Conservation (phyloP, 805 yeast species). For the Wickerhamomyces strasburgensis region DNA sequence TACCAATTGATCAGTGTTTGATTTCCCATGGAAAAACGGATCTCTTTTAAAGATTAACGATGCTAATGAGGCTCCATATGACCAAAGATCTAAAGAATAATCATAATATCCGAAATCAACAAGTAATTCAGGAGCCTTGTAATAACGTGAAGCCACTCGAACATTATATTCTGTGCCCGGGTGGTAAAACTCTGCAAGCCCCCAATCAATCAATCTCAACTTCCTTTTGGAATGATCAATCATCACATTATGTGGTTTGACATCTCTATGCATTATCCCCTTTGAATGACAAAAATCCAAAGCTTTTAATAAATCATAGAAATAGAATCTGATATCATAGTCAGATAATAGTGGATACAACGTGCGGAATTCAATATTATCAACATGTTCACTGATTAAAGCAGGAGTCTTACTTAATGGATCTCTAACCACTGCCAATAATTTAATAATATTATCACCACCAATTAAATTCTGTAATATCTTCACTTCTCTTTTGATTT, state of each 20-base stretch:
- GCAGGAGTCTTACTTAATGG: slow-evolving; percentile 83
- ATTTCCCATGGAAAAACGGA: slow-evolving; percentile 89
- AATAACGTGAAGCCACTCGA: slow-evolving; percentile 86
- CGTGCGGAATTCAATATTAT: slow-evolving; percentile 81
- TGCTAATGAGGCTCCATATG: slow-evolving; percentile 87
- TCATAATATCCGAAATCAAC: slow-evolving; percentile 82
- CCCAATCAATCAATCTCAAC: slow-evolving; percentile 88
- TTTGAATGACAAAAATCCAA: slow-evolving; percentile 85
- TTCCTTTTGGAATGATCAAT: slow-evolving; percentile 65
- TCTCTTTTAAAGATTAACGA: slow-evolving; percentile 84
- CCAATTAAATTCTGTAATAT: slow-evolving; percentile 79
- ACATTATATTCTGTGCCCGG: slow-evolving; percentile 87
- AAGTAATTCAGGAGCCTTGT: slow-evolving; percentile 86
- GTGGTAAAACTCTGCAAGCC: slow-evolving; percentile 89
- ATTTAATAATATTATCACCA: slow-evolving; percentile 74
- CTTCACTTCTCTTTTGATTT: slow-evolving; percentile 85
- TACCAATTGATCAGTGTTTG: slow-evolving; percentile 87
- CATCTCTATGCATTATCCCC: slow-evolving; percentile 95
- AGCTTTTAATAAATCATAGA: slow-evolving; percentile 76
- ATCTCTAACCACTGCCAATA: slow-evolving; percentile 85
- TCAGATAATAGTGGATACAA: slow-evolving; percentile 77
- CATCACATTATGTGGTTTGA: slow-evolving; percentile 91
- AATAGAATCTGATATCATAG: slow-evolving; percentile 74
- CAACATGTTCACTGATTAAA: slow-evolving; percentile 76
- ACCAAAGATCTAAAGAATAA: slow-evolving; percentile 87